Base-by-base conservation (phyloP, 768 basidiomycete species). In the Boletus rubescentipes region DNA sequence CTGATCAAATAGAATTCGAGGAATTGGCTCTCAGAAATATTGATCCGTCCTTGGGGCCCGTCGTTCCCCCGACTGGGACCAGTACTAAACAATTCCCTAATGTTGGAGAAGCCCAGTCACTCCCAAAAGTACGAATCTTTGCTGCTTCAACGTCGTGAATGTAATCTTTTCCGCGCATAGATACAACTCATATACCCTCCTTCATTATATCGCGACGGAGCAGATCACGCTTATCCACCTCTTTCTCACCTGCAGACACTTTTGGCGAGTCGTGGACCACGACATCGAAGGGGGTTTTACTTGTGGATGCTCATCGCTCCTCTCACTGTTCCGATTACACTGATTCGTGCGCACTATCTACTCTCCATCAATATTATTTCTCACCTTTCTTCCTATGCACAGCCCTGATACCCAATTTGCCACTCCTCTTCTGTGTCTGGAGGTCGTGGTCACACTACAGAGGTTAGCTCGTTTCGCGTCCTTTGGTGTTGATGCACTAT, bases 381-480 rank as follows among this genome's bases (percentile, higher is more conserved):
- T 53, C 45, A 51, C 23, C 23, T 38, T 53, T 46, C n/a, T 9
- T 49, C 26, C 16, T 14, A 26, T 39, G 11, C 29, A n/a, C 53
- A 92, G 90, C 90, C 23, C 65, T 92, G 40, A 82, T 92, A 70
- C 91, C 90, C 30, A 93, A 93, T 66, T 69, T 93, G 20, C 90
- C 90, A 0, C 86, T 93, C 67, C 90, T 93, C 74, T 93, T 89
- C 70, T 91, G 88, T 61, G 80, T 77, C 10, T 93, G 90, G 90
- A 78, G 90, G 40, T 84, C 88, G 39, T 93, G 89, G 89, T 86
- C 85, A 37, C 90, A 93, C 69, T 92, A 86, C 66, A 81, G 77
- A 79, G 89, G 89, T 89, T 53, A 57, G 69, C 31, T 37, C 8
- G 12, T 3, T 48, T 40, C 36, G 20, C 41, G 2, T 9, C 15